A percentile compares a stretch with the other conserved stretches of the same genome.
Conservation (phyloP, 768 basidiomycete genomes). For the Roridomyces roridus region DNA sequence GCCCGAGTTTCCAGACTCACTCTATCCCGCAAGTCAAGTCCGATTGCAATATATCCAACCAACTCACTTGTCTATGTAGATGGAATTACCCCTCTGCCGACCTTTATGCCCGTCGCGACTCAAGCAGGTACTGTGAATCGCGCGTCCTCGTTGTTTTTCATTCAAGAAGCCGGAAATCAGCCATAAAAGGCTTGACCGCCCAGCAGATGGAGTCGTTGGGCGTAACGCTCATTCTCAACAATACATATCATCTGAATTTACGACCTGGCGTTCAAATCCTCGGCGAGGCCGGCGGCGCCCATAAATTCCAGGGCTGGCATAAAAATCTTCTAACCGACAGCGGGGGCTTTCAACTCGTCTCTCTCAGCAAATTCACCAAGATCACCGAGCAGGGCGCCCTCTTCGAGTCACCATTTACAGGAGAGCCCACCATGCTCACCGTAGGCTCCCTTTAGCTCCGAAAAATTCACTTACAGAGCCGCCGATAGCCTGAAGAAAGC, state of each 20-base stretch:
- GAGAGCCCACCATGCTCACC: constrained; percentile 88
- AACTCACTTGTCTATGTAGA: constrained; percentile 49
- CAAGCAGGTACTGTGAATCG: constrained; percentile 57
- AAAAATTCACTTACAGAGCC: not conserved
- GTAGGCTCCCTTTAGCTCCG: constrained; percentile 41
- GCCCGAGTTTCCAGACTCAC: constrained; percentile 89
- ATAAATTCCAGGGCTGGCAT: constrained; percentile 89
- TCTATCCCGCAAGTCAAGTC: constrained; percentile 66
- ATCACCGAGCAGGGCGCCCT: constrained; percentile 91
- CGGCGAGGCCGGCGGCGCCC: constrained; percentile 81
- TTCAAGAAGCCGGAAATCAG: constrained; percentile 33
- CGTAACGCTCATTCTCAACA: constrained; percentile 85
- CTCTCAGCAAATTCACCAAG: constrained; percentile 80
- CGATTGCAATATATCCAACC: constrained; percentile 4
- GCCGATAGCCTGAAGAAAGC: constrained; percentile 83
- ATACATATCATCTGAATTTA: constrained; percentile 90
- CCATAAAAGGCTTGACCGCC: constrained; percentile 89
- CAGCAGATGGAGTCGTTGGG: constrained; percentile 85
- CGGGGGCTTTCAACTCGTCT: constrained; percentile 89
- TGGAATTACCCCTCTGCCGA: constrained; percentile 82
- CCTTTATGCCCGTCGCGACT: constrained; percentile 94
- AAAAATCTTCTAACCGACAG: constrained; percentile 89
- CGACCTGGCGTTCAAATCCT: constrained; percentile 81
- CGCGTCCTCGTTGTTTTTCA: not conserved
- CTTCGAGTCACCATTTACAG: constrained; percentile 85